Percentiles rank a stretch among this genome's conserved stretches.
Evolutionary conservation across 2,329 filamentous ascomycete genomes (phyloP).

Genomic region (Talaromyces sp.): DNA sequence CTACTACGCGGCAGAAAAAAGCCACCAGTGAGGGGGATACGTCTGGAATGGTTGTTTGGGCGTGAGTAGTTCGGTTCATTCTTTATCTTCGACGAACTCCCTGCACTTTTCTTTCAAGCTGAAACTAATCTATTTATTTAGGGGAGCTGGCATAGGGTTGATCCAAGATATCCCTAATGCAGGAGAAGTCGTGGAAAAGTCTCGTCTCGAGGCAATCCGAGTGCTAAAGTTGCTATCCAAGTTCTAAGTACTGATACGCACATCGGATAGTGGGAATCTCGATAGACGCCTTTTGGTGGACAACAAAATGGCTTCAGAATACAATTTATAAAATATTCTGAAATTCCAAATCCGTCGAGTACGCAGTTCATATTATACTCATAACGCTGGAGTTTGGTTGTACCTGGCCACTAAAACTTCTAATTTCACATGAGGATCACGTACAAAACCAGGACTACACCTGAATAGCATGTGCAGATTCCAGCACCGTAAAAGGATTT

Average conservation of each 20-base stretch:
- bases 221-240: not conserved
- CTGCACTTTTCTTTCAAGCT: not conserved
- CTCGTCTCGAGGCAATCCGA: not conserved
- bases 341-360: too few relatives aligned
- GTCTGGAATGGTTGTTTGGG: constrained; percentile 1
- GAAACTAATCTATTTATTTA: not conserved
- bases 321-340: too few relatives aligned
- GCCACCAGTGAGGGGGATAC: not conserved
- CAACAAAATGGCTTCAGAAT: too few relatives aligned
- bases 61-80: not conserved
- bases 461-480: too few relatives aligned
- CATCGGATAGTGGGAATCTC: not conserved
- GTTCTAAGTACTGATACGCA: not conserved
- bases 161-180: not conserved
- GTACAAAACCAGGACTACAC: too few relatives aligned
- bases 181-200: not conserved
- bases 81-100: not conserved
- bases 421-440: too few relatives aligned
- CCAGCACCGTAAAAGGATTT: too few relatives aligned
- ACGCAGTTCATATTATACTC: too few relatives aligned
- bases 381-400: too few relatives aligned
- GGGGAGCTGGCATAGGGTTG: not conserved
- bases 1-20: not conserved
- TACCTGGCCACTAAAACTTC: too few relatives aligned
- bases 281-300: too few relatives aligned